Conservation (phyloP, 805 yeast species). For the Yarrowia yakushimensis region DNA sequence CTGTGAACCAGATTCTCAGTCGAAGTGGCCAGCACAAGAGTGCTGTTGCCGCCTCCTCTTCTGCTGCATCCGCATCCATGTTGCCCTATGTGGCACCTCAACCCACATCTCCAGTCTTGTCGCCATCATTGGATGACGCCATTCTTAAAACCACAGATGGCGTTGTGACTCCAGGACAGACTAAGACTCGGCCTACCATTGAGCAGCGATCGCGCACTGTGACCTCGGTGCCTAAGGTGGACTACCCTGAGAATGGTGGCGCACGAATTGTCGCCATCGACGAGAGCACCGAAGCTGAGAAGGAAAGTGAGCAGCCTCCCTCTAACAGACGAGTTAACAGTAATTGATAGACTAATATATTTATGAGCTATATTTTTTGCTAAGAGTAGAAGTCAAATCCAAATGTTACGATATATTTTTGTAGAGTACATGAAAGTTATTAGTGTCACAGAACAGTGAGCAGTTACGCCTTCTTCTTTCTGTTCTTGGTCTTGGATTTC, state of each 20-base stretch:
- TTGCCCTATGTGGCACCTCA: slow-evolving; percentile 24
- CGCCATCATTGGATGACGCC: slow-evolving; percentile 18
- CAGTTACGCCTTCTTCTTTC: not conserved
- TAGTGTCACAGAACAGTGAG: not conserved
- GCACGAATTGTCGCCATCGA: slow-evolving; percentile 5
- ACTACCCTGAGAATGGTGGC: slow-evolving; percentile 14
- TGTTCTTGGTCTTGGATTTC: not conserved
- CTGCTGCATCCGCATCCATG: slow-evolving; percentile 21
- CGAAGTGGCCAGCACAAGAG: slow-evolving; percentile 21
- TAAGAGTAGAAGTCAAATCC: not conserved
- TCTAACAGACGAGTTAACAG: slow-evolving; percentile 17
- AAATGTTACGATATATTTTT: not conserved
- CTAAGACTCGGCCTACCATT: slow-evolving; percentile 4
- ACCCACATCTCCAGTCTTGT: slow-evolving; percentile 17
- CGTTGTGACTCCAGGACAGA: not conserved
- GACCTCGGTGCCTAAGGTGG: slow-evolving; percentile 19
- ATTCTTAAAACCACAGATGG: slow-evolving; percentile 18
- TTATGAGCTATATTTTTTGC: not conserved
- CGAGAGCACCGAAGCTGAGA: not conserved
- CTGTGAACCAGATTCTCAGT: slow-evolving; percentile 21
- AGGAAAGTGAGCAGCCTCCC: slow-evolving; percentile 8
- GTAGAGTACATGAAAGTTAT: not conserved
- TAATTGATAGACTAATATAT: slow-evolving; percentile 22
- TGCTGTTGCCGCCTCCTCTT: slow-evolving; percentile 10
- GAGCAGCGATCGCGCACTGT: slow-evolving; percentile 22